Percentiles rank a stretch among this genome's conserved stretches.
Conservation (phyloP, 768 basidiomycete species). For the Trametes punicea region DNA sequence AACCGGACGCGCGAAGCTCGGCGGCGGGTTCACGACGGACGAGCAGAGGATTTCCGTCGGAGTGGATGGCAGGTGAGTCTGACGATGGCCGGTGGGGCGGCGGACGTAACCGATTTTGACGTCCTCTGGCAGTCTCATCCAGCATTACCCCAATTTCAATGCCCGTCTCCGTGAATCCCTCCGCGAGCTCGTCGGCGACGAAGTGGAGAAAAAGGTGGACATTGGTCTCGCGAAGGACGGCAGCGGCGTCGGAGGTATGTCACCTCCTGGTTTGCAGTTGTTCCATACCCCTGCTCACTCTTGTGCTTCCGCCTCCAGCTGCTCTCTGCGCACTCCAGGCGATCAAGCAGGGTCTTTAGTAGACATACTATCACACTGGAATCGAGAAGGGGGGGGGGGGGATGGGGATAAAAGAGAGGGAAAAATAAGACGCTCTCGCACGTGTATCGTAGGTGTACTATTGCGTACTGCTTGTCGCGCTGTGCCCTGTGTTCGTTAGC, state of each 20-base stretch:
- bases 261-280: neutral
- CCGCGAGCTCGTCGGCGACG: slow-evolving; percentile 69
- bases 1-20: slow-evolving; percentile 62
- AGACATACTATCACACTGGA: neutral
- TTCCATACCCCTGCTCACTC: slow-evolving; percentile 4
- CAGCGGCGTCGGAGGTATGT: slow-evolving; percentile 92
- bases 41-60: slow-evolving; percentile 68
- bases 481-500: neutral
- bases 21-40: slow-evolving; percentile 30
- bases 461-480: slow-evolving; percentile 7
- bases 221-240: slow-evolving; percentile 97
- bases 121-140: slow-evolving; percentile 61
- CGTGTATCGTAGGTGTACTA: slow-evolving; percentile 18
- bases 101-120: neutral
- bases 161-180: slow-evolving; percentile 71
- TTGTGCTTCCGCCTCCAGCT: slow-evolving; percentile 42
- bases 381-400: neutral
- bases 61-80: slow-evolving; percentile 82
- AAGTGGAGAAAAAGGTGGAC: slow-evolving; percentile 74
- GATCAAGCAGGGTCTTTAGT: slow-evolving; percentile 46
- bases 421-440: slow-evolving; percentile 2
- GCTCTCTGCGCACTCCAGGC: slow-evolving; percentile 86
- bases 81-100: neutral
- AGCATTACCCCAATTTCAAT: slow-evolving; percentile 90
- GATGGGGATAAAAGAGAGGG: neutral